phyloP scores from a whole-genome alignment of 139 green algal species.

The Zygnema circumcarinatum region DNA sequence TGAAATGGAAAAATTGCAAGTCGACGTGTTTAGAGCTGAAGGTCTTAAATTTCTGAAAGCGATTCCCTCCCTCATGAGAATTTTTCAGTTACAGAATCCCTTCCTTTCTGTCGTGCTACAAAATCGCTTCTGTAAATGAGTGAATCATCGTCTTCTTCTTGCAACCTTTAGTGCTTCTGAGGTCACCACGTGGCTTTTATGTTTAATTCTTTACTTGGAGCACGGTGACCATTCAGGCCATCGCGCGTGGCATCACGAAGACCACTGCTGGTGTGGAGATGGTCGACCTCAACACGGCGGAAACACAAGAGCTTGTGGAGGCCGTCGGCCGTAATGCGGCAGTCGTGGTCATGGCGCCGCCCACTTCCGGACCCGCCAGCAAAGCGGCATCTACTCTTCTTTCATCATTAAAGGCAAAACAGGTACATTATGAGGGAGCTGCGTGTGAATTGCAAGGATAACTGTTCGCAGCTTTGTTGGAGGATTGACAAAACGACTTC shows the following conservation, averaged over 20 bases:
- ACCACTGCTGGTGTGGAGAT: slow-evolving; percentile 85
- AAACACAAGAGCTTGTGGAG: slow-evolving; percentile 71
- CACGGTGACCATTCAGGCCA: too few species aligned
- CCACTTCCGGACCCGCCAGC: slow-evolving; percentile 55
- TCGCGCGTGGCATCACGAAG: slow-evolving; percentile 95
- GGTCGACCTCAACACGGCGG: slow-evolving; percentile 81
- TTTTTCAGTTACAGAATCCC: too few species aligned
- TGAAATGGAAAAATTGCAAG: too few species aligned
- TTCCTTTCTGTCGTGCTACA: too few species aligned
- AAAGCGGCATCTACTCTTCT: slow-evolving; percentile 75
- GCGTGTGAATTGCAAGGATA: too few species aligned
- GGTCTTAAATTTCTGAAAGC: too few species aligned
- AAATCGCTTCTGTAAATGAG: background rate
- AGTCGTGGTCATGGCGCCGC: slow-evolving; percentile 84
- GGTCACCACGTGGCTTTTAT: too few species aligned
- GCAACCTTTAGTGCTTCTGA: too few species aligned
- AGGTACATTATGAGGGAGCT: too few species aligned
- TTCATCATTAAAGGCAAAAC: slow-evolving; percentile 69
- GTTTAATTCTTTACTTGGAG: too few species aligned
- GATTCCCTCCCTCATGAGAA: too few species aligned
- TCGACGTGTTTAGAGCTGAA: too few species aligned
- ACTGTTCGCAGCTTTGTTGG: background rate
- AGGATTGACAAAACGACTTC: background rate
- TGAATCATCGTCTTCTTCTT: background rate
- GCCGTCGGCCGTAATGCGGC: slow-evolving; percentile 70